These are phyloP conservation scores for Bipolaris bicolor DNA, from an alignment of 2,329 filamentous ascomycete genomes.

Conservation along the genomic window DNA sequence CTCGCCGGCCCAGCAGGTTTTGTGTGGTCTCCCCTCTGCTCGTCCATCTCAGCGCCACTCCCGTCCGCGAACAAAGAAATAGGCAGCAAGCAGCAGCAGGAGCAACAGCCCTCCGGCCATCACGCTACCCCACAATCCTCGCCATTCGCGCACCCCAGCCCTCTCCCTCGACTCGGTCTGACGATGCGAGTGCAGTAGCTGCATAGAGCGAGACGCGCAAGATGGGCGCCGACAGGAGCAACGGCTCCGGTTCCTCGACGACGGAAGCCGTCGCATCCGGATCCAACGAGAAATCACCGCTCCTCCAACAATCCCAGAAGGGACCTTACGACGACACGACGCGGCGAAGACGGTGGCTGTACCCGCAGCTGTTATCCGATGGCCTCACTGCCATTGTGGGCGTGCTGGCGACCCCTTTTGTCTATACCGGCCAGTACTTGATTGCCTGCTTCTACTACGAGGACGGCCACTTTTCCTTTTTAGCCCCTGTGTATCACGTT, in stretches of 20 bases:
- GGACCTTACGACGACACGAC: constrained; percentile 44
- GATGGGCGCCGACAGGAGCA: constrained; percentile 35
- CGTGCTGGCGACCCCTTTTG: constrained; percentile 78
- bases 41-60: not conserved
- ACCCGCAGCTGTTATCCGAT: constrained; percentile 73
- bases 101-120: constrained; percentile 6
- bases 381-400: constrained; percentile 77
- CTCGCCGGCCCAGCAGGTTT: not conserved
- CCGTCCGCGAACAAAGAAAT: not conserved
- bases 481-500: constrained; percentile 73
- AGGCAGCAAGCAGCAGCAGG: not conserved
- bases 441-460: constrained; percentile 86
- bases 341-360: constrained; percentile 52
- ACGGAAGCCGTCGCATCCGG: constrained; percentile 43
- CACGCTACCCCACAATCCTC: constrained; percentile 29
- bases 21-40: not conserved
- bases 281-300: constrained; percentile 71
- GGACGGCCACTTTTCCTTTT: constrained; percentile 77
- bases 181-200: constrained; percentile 45
- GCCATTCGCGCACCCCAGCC: constrained; percentile 50
- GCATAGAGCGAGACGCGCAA: constrained; percentile 39
- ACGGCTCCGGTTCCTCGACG: constrained; percentile 27
- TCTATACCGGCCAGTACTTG: constrained; percentile 80
- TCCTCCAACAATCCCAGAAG: constrained; percentile 56
- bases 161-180: constrained; percentile 28